A percentile compares a stretch with the other conserved stretches of the same genome.
phyloP scores from a whole-genome alignment of 495 filamentous ascomycete genomes.

The Hypoxylon subgilvum region DNA sequence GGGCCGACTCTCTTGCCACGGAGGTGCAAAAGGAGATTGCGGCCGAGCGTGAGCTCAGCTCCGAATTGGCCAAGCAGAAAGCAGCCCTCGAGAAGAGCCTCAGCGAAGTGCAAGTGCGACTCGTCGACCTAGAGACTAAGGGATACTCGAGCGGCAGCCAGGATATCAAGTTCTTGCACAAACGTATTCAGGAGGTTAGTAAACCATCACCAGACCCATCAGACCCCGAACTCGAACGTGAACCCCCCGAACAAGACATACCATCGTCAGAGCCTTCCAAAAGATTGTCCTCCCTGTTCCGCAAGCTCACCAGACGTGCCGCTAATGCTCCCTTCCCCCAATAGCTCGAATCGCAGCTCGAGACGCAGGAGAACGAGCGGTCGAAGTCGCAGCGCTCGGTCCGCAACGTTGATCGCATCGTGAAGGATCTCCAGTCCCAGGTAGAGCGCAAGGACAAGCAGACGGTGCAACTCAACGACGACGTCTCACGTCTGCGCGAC shows the following conservation, averaged over 20 bases:
- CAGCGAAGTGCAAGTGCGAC: conserved; percentile 87
- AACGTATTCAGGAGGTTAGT: conserved; percentile 92
- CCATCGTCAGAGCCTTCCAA: conserved; percentile 11
- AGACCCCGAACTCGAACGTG: conserved; percentile 16
- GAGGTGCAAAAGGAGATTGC: conserved; percentile 96
- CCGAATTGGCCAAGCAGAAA: conserved; percentile 89
- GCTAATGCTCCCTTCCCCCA: conserved; percentile 36
- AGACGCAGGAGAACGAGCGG: conserved; percentile 78
- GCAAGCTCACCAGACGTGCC: conserved; percentile 32
- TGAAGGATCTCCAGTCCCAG: conserved; percentile 90
- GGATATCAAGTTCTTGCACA: conserved; percentile 93
- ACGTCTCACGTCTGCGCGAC: conserved; percentile 81
- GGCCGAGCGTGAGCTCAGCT: conserved; percentile 83
- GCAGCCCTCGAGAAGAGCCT: conserved; percentile 85
- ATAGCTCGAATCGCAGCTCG: conserved; percentile 90
- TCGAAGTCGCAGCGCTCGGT: conserved; percentile 81
- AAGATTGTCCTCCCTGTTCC: conserved; percentile 28
- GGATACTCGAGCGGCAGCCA: conserved; percentile 92
- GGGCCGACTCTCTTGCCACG: conserved; percentile 82
- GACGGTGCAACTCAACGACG: conserved; percentile 76
- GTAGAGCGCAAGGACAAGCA: conserved; percentile 91
- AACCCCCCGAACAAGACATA: conserved; percentile 4
- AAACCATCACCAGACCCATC: conserved; percentile 11
- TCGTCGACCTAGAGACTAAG: conserved; percentile 95
- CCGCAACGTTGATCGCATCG: conserved; percentile 91